A percentile compares a stretch with the other conserved stretches of the same genome.
Evolutionary conservation across 192 early-diverging fungal genomes (phyloP).

Genomic region (Coemansia sp.): DNA sequence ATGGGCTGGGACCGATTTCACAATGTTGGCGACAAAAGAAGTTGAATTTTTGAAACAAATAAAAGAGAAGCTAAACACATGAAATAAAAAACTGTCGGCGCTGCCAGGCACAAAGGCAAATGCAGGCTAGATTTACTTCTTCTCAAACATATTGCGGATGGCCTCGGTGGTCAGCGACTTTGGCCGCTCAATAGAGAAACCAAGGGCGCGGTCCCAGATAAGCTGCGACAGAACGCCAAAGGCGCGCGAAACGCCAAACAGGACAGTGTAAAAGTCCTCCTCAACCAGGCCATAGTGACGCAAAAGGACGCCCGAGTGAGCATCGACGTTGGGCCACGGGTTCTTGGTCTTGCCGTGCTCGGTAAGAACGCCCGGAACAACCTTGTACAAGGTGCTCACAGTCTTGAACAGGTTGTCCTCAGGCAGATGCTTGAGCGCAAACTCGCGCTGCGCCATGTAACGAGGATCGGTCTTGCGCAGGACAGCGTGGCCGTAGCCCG

Average conservation of each 20-base stretch:
- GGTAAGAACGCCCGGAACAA: slow-evolving; percentile 90
- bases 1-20: too few relatives aligned
- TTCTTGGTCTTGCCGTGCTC: slow-evolving; percentile 99
- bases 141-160: slow-evolving; percentile 84
- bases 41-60: neutral
- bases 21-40: neutral
- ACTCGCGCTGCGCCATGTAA: slow-evolving; percentile 98
- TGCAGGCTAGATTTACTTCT: slow-evolving; percentile 17
- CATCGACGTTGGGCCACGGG: slow-evolving; percentile 99
- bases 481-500: slow-evolving; percentile 98
- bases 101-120: neutral
- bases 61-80: slow-evolving; percentile 6
- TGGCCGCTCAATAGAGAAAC: slow-evolving; percentile 90
- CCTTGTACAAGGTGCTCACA: slow-evolving; percentile 95
- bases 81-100: neutral
- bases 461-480: slow-evolving; percentile 96
- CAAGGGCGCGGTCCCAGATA: slow-evolving; percentile 97
- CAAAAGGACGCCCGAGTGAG: slow-evolving; percentile 96
- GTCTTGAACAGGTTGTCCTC: slow-evolving; percentile 96
- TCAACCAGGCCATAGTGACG: slow-evolving; percentile 95
- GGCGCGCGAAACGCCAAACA: slow-evolving; percentile 98
- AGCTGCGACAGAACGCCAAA: slow-evolving; percentile 92
- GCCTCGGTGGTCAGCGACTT: slow-evolving; percentile 85
- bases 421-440: slow-evolving; percentile 97
- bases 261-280: slow-evolving; percentile 99